Evolutionary conservation across 169 alveolate species (phyloP), one percentile per base, ranked within the genome.

Genomic region (Ichthyophthirius multifiliis): DNA sequence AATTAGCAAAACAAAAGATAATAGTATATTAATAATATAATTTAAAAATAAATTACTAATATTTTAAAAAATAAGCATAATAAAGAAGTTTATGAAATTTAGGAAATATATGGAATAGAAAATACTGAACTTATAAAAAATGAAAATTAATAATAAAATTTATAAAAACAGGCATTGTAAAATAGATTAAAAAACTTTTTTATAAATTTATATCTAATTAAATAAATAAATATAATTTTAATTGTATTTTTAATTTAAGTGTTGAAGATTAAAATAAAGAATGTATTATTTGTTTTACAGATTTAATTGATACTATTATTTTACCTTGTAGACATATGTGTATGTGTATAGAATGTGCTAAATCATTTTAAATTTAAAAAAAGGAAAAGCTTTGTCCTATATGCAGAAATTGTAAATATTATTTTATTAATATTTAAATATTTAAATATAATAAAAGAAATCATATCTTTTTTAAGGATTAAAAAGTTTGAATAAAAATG

Each of bases 251-350:
- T n/a, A 16, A 35, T 12, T 37, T 7, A 10, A 67, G 77, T 20
- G 45, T 34, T 32, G 94, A 92, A 46, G 87, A 86, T 27, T 75
- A 83, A 4, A 63, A 88, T 35, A 84, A 83, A 43, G 94, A 89
- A 41, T 92, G 96, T 65, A 89, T 87, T 39, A 87, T 90, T 37
- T 92, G 96, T 84, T 89, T 89, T 48, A 76, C 94, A 7, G 88
- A 87, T 44, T 86, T 83, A 5, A 92, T 87, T 81, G 91, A 92
- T 80, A 88, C 96, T 5, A 83, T 87, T 18, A 91, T 92, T 27
- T 75, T 89, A 35, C 96, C 96, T 16, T 92, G 96, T 74, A 83
- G 87, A 30, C 96, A 92, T 73, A 88, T 89, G 80, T 92, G 92
- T 85, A 77, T 92, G n/a, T 92, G 96, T 64, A 82, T 82, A 15